Percentiles rank a stretch among this genome's conserved stretches.
These are phyloP conservation scores for Arxiozyma bovina DNA, from an alignment of 1,139 yeast species.

Conservation along the genomic window DNA sequence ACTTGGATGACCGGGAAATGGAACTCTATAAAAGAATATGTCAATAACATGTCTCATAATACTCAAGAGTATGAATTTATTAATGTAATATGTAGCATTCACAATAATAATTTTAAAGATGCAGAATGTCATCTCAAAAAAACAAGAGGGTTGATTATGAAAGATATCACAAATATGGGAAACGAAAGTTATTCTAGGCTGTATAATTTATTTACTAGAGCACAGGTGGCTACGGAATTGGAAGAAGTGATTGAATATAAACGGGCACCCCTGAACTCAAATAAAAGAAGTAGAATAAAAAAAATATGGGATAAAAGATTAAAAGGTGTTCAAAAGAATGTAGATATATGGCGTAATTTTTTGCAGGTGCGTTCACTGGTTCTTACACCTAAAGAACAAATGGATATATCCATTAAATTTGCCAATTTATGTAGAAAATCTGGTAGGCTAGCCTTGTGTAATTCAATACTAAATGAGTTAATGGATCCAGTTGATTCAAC, in stretches of 20 bases:
- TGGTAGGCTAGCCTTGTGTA: slow-evolving; percentile 86
- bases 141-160: slow-evolving; percentile 83
- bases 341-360: slow-evolving; percentile 97
- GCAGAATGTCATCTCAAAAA: slow-evolving; percentile 70
- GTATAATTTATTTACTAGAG: slow-evolving; percentile 90
- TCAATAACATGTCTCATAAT: slow-evolving; percentile 79
- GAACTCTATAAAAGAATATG: slow-evolving; percentile 92
- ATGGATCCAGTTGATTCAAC: slow-evolving; percentile 48
- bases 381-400: slow-evolving; percentile 89
- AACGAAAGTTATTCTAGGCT: slow-evolving; percentile 96
- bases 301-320: slow-evolving; percentile 91
- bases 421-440: slow-evolving; percentile 93
- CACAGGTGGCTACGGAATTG: slow-evolving; percentile 92
- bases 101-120: slow-evolving; percentile 75
- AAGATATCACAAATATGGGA: slow-evolving; percentile 89
- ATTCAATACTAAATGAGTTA: slow-evolving; percentile 73
- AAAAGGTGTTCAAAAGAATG: slow-evolving; percentile 90
- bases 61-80: slow-evolving; percentile 94
- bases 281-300: slow-evolving; percentile 67
- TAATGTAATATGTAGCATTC: slow-evolving; percentile 79
- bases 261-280: slow-evolving; percentile 72
- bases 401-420: slow-evolving; percentile 97
- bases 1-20: slow-evolving; percentile 98
- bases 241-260: slow-evolving; percentile 92
- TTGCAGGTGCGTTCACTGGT: slow-evolving; percentile 88